Evolutionary conservation across 75 land plant species (phyloP).

Genomic region (Isoetes taiwanensis): DNA sequence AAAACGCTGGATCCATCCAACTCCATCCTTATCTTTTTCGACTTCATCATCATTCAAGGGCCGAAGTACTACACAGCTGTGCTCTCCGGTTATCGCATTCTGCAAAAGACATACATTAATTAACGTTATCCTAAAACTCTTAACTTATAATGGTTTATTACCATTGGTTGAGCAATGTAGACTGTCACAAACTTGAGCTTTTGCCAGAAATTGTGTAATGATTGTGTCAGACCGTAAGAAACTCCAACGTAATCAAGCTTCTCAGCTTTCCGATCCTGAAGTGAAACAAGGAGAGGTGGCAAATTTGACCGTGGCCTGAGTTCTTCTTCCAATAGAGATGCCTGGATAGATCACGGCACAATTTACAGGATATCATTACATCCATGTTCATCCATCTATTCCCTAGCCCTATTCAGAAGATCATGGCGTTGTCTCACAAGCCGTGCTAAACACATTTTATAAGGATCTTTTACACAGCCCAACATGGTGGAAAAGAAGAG

Average conservation of each 20-base stretch:
- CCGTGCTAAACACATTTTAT: neutral
- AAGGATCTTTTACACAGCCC: neutral
- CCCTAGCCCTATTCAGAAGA: neutral
- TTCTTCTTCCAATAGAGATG: slow-evolving; percentile 70
- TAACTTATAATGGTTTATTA: slow-evolving; percentile 4
- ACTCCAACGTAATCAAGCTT: slow-evolving; percentile 92
- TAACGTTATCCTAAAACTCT: neutral
- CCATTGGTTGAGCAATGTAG: slow-evolving; percentile 66
- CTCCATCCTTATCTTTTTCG: slow-evolving; percentile 29
- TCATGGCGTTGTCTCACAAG: neutral
- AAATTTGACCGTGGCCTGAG: slow-evolving; percentile 64
- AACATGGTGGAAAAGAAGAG: neutral
- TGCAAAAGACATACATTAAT: slow-evolving; percentile 11
- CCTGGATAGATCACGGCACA: slow-evolving; percentile 32
- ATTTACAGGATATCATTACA: too few relatives aligned
- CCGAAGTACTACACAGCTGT: slow-evolving; percentile 76
- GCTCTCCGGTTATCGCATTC: slow-evolving; percentile 95
- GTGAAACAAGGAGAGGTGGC: slow-evolving; percentile 70
- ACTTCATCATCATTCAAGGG: slow-evolving; percentile 81
- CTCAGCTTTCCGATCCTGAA: slow-evolving; percentile 76
- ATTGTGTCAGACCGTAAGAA: slow-evolving; percentile 80
- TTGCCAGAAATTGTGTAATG: slow-evolving; percentile 82
- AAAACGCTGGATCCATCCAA: slow-evolving; percentile 69
- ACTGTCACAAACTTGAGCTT: slow-evolving; percentile 73
- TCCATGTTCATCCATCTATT: too few relatives aligned